A percentile compares a stretch with the other conserved stretches of the same genome.
phyloP scores from a whole-genome alignment of 805 yeast species.

The Maudiozyma barnettii region DNA sequence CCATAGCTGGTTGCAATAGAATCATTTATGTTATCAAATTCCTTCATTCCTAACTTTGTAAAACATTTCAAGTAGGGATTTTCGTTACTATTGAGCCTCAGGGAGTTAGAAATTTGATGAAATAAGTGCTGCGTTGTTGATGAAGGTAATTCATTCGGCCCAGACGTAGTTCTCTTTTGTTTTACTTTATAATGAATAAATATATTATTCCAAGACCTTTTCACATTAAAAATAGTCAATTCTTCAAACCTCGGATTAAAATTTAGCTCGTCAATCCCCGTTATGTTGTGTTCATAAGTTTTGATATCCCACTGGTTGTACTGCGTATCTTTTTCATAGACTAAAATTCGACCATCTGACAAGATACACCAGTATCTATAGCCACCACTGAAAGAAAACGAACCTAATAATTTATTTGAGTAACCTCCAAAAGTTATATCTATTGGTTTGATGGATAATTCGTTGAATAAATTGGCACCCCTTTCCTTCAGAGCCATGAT shows the following conservation, averaged over 20 bases:
- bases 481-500: not conserved
- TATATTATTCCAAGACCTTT: not conserved
- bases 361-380: not conserved
- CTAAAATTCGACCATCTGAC: not conserved
- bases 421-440: not conserved
- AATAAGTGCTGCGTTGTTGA: not conserved
- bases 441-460: not conserved
- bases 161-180: not conserved
- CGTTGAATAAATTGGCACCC: not conserved
- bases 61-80: not conserved
- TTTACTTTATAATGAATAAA: not conserved
- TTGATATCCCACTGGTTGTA: not conserved
- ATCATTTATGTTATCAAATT: not conserved
- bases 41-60: not conserved
- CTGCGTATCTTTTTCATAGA: not conserved
- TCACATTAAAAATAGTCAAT: not conserved
- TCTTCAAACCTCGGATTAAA: not conserved
- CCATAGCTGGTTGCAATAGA: not conserved
- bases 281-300: not conserved
- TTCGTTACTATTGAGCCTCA: no score
- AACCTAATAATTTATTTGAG: not conserved
- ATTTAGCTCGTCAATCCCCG: not conserved
- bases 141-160: not conserved
- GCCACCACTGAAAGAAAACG: not conserved
- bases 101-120: not conserved